These are phyloP conservation scores for Dioszegia aurantiaca DNA, from an alignment of 768 basidiomycete genomes.

Conservation along the genomic window DNA sequence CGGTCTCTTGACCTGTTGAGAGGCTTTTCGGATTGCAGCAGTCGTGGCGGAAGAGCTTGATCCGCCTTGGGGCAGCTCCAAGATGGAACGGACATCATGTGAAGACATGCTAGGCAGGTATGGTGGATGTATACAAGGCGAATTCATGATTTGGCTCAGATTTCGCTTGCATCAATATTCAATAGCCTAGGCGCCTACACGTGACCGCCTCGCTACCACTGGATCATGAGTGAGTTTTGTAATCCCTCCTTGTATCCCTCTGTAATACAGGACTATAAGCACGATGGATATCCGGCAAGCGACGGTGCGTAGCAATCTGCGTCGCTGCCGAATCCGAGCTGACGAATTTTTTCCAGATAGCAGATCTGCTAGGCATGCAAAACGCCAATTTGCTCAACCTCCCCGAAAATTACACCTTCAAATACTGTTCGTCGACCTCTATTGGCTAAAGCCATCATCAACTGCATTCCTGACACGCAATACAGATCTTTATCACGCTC, in stretches of 20 bases:
- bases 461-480: not conserved
- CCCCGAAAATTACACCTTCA: conserved; percentile 79
- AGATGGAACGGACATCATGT: conserved; percentile 78
- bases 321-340: not conserved
- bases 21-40: not conserved
- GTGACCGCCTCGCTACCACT: no score
- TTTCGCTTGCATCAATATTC: no score
- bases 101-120: conserved; percentile 53
- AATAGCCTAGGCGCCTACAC: no score
- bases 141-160: no score
- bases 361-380: conserved; percentile 89
- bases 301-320: conserved; percentile 40
- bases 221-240: no score
- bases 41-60: not conserved
- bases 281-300: conserved; percentile 56
- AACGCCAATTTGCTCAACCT: conserved; percentile 88
- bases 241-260: no score
- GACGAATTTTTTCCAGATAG: conserved; percentile 61
- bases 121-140: no score
- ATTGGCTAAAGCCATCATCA: not conserved
- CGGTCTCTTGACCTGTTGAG: conserved; percentile 30
- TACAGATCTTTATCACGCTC: conserved; percentile 78
- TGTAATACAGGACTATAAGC: not conserved
- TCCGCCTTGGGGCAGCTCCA: conserved; percentile 58
- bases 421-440: conserved; percentile 55